These are phyloP conservation scores for Coriaria nepalensis DNA, from an alignment of 306 rosid genomes.

Conservation along the genomic window DNA sequence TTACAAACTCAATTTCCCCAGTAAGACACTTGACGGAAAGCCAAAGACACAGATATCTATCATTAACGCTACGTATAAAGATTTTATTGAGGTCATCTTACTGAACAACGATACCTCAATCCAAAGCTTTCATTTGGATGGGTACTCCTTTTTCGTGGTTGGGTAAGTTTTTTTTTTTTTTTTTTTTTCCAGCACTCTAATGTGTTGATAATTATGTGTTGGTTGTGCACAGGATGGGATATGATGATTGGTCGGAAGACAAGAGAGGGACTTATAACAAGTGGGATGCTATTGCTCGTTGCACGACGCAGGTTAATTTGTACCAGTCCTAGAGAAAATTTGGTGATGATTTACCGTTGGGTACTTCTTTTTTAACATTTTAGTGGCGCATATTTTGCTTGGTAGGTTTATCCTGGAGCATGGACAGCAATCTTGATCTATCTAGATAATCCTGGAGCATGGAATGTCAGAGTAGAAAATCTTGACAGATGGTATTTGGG, in stretches of 20 bases:
- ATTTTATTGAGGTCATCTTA: conserved; percentile 67
- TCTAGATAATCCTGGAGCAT: conserved; percentile 56
- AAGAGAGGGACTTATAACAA: too few species aligned
- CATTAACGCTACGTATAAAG: conserved; percentile 68
- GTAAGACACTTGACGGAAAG: conserved; percentile 40
- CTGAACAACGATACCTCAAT: conserved; percentile 66
- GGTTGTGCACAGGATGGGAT: too few species aligned
- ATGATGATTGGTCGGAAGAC: too few species aligned
- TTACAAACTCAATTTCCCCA: conserved; percentile 78
- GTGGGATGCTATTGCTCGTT: too few species aligned
- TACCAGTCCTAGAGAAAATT: too few species aligned
- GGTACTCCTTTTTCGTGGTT: conserved; percentile 66
- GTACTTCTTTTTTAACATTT: too few species aligned
- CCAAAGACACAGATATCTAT: conserved; percentile 50
- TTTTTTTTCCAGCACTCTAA: too few species aligned
- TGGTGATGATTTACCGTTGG: too few species aligned
- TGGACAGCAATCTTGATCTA: conserved; percentile 62
- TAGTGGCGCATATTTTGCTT: too few species aligned
- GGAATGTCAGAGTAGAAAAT: conserved; percentile 65
- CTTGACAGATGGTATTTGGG: conserved; percentile 82
- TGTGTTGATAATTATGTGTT: too few species aligned
- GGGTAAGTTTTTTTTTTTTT: conserved; percentile 40
- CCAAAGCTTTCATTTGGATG: conserved; percentile 66
- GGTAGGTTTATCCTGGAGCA: conserved; percentile 69
- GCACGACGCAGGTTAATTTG: too few species aligned